Evolutionary conservation across 371 early-diverging fungal genomes (phyloP).

Genomic region (Fennellomyces sp.): DNA sequence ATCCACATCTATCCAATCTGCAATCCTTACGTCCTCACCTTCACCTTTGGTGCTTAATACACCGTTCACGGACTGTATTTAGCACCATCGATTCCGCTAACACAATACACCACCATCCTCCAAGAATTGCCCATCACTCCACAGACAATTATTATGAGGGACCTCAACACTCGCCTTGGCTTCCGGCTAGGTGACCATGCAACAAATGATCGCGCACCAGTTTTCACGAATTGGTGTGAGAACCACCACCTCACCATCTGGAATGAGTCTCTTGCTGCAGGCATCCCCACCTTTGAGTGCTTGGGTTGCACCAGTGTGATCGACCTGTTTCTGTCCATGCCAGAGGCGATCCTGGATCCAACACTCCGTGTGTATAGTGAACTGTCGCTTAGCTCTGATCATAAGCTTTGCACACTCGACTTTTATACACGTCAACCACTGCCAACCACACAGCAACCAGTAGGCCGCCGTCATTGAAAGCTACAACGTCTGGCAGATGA

Average conservation of each 20-base stretch:
- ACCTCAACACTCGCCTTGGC: background rate
- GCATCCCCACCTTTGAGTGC: background rate
- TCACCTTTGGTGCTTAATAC: background rate
- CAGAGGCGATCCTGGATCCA: background rate
- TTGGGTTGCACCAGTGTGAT: constrained; percentile 2
- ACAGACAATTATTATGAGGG: background rate
- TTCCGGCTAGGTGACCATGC: background rate
- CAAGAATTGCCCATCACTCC: background rate
- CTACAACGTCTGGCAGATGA: background rate
- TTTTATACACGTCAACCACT: background rate
- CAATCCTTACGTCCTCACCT: background rate
- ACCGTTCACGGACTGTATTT: constrained; percentile 3
- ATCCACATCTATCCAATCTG: background rate
- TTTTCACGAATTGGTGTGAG: no score
- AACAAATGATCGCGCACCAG: background rate
- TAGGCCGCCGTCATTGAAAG: background rate
- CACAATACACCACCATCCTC: background rate
- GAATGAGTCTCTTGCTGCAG: background rate
- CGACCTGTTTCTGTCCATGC: background rate
- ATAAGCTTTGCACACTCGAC: background rate
- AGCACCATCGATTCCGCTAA: background rate
- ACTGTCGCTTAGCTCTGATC: background rate
- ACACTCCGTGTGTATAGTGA: background rate
- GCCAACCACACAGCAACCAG: background rate
- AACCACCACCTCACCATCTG: background rate